Base-by-base conservation (phyloP, 148 eudicot species). In the Silene latifolia region DNA sequence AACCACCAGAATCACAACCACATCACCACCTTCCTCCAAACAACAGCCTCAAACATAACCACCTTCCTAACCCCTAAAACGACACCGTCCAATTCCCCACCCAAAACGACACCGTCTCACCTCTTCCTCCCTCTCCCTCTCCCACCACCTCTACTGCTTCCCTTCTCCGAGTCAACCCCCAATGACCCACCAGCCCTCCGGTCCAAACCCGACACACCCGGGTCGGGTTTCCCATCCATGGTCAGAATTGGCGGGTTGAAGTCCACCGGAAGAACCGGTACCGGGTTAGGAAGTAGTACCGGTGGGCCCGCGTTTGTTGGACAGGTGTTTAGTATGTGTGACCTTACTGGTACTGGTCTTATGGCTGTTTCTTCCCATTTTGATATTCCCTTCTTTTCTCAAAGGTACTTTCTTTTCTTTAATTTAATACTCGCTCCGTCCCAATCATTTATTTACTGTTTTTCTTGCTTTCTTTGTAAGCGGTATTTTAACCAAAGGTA, bases 311-410 rank as follows among this genome's bases (percentile, higher is more conserved):
- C 97, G 3, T 93, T 93, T 84, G 92, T 89, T 0, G 98, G 98
- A 21, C 97, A 88, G 72, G 98, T 93, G 19, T 93, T 91, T 63
- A 93, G 97, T 78, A 91, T 93, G 98, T 93, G 98, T 73, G 97
- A 93, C 79, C 83, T 87, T 32, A 89, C 93, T 25, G 98, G 98
- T 14, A 93, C 97, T 9, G 98, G 98, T 51, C 87, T 93, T 24
- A 89, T 93, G 97, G 91, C 97, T 29, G 98, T 91, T 61, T 87
- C 98, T 8, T 85, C 92, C 53, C 94, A 89, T 18, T 89, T 91
- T 69, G 87, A 93, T 70, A 80, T 93, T 0, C 98, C 98, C 71
- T 91, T 93, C 54, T 73, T 91, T 66, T 88, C 98, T 17, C 73
- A 89, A 73, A 90, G 97, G 98, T 88, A 20, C 1, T 24, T n/a